Base-by-base conservation (phyloP, 768 basidiomycete species). In the Amanita exitialis region DNA sequence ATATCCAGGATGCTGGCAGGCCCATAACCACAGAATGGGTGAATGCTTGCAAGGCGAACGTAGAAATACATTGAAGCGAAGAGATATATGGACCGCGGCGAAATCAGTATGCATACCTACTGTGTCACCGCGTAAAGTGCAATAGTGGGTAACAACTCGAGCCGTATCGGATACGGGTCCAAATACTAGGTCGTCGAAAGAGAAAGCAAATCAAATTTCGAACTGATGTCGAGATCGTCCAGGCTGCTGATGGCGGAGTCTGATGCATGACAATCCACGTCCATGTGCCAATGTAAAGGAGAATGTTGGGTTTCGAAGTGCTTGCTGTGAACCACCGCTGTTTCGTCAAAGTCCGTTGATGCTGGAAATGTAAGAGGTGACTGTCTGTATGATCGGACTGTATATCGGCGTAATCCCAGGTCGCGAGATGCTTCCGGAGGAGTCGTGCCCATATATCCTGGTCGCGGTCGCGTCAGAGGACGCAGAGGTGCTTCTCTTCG, bases 101-200 rank as follows among this genome's bases (percentile, higher is more conserved):
- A 23, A 47, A 21, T 21, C 35, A 47, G 34, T 38, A 27, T 36
- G 23, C 36, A 20, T 46, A 28, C 20, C 37, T 7, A 38, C 18
- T 39, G 38, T 20, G 15, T 35, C 32, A 20, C 34, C 35, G 16
- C 38, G 16, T 15, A 34, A 41, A 25, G 7, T 41, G 21, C 9
- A 30, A 38, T 21, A 21, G 25, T n/a, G 16, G n/a, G 10, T 25
- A 36, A 38, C 27, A 15, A 18, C n/a, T 27, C 37, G 30, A 37
- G 28, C n/a, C n/a, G n/a, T n/a, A n/a, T n/a, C n/a, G n/a, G 18
- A 16, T 16, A 38, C 35, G 15, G n/a, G 35, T n/a, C 20, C 27
- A 28, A 34, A 25, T 20, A 4, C 39, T 49, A 49, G 12, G 39
- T n/a, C 12, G 41, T 27, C 32, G 49, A 49, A 28, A 69, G 64